These are phyloP conservation scores for Lachancea fermentati DNA, from an alignment of 805 yeast genomes.

Conservation along the genomic window DNA sequence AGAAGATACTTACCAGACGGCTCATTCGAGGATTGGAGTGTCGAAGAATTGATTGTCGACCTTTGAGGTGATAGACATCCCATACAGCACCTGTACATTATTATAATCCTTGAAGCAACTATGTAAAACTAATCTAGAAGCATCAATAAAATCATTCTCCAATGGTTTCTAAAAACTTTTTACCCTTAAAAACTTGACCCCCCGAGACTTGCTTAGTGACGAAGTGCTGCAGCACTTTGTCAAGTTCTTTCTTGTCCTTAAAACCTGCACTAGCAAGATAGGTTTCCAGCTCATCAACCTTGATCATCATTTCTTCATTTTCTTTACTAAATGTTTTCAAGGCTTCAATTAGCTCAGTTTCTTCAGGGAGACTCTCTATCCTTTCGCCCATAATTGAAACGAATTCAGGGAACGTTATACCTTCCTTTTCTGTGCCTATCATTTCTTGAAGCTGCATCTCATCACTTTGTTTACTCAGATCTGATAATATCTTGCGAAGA, in stretches of 20 bases:
- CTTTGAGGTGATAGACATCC: conserved; percentile 32
- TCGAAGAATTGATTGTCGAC: conserved; percentile 94
- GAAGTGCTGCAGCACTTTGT: conserved; percentile 49
- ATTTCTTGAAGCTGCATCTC: conserved; percentile 43
- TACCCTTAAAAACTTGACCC: conserved; percentile 52
- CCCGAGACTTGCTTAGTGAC: conserved; percentile 53
- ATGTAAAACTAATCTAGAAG: neutral
- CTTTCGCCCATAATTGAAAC: conserved; percentile 55
- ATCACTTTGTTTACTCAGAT: conserved; percentile 43
- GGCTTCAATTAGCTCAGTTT: conserved; percentile 52
- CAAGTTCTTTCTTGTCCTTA: conserved; percentile 39
- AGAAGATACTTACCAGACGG: conserved; percentile 97
- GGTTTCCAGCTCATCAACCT: conserved; percentile 43
- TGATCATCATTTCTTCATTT: conserved; percentile 38
- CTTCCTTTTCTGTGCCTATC: conserved; percentile 33
- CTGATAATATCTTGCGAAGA: conserved; percentile 46
- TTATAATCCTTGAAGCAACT: neutral
- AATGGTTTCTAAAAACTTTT: conserved; percentile 54
- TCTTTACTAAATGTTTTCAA: conserved; percentile 44
- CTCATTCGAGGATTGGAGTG: conserved; percentile 97
- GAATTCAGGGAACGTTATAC: conserved; percentile 58
- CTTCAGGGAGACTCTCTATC: conserved; percentile 45
- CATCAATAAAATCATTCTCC: conserved; percentile 15
- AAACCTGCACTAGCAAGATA: conserved; percentile 44
- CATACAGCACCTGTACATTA: conserved; percentile 2